These are phyloP conservation scores for Carex pumila DNA, from an alignment of 176 grass and related monocot species.

Conservation along the genomic window DNA sequence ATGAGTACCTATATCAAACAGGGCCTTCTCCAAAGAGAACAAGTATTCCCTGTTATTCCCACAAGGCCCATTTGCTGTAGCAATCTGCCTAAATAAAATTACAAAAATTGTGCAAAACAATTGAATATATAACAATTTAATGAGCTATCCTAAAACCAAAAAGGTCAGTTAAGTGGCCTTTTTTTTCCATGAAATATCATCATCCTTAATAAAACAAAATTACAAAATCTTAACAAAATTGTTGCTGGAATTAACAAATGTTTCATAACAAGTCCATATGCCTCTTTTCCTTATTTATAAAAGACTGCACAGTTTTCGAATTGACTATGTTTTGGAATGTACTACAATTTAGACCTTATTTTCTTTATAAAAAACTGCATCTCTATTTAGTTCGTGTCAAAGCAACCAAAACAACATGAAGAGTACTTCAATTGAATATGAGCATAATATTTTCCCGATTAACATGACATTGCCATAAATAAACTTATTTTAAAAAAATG, in stretches of 20 bases:
- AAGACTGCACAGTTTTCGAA: too few species aligned
- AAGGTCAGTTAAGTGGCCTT: too few species aligned
- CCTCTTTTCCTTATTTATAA: too few species aligned
- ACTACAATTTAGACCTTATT: too few species aligned
- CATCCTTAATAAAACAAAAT: background rate
- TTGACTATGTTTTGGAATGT: too few species aligned
- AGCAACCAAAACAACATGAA: background rate
- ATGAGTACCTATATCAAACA: conserved; percentile 36
- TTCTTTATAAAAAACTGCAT: background rate
- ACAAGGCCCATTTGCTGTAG: conserved; percentile 31
- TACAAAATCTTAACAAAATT: background rate
- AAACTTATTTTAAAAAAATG: too few species aligned
- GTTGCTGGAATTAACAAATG: background rate
- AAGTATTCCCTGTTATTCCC: conserved; percentile 44
- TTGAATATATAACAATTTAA: background rate
- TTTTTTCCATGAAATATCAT: background rate
- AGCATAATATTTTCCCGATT: background rate
- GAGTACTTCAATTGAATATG: background rate
- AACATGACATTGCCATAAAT: background rate
- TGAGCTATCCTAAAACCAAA: background rate
- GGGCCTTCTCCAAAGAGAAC: conserved; percentile 30
- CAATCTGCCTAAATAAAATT: conserved; percentile 30
- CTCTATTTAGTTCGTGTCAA: background rate
- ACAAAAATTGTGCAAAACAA: background rate
- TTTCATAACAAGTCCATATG: background rate